Base-by-base conservation (phyloP, 768 basidiomycete species). In the Tricholoma saponaceum region DNA sequence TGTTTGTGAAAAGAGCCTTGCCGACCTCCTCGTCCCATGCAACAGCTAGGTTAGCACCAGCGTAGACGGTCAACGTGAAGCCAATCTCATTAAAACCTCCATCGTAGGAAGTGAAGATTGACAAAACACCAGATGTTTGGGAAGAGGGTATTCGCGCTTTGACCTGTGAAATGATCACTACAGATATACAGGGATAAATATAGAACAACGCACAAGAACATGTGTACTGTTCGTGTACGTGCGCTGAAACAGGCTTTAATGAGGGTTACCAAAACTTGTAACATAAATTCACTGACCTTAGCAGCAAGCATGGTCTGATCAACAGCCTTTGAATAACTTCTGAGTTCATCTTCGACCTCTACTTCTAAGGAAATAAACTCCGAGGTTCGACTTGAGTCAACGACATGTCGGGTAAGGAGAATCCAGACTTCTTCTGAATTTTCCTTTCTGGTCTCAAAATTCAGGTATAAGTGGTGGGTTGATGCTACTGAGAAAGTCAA, bases 401-500 rank as follows among this genome's bases (percentile, higher is more conserved):
- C 68, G 7, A 89, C 68, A 68, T 98, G 95, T 26, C 92, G 83
- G 0, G 87, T 88, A 1, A 98, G 78, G 1, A 95, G 79, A 7
- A 95, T 64, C 91, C 89, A 96, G 5, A 97, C 76, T 44, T 91
- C 86, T 26, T 76, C 65, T 33, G 76, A 72, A 18, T 58, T 53
- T 5, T 52, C 57, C 25, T 62, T 18, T 37, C 51, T 62, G 14
- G 60, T 69, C 46, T 62, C 59, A 49, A 83, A 78, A 26, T 74
- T 62, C 26, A 73, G 53, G 44, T 66, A 69, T 20, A 69, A 37
- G 41, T 74, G 61, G 76, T 72, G 78, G 54, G 69, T 67, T 16
- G 73, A 74, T 26, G 71, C 78, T 80, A 57, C 4, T 23, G 28
- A 23, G 53, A 43, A 8, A 44, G 28, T 50, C n/a, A 51, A 33